Evolutionary conservation across 495 filamentous ascomycete genomes (phyloP).

Genomic region (Talaromyces nanjingensis): DNA sequence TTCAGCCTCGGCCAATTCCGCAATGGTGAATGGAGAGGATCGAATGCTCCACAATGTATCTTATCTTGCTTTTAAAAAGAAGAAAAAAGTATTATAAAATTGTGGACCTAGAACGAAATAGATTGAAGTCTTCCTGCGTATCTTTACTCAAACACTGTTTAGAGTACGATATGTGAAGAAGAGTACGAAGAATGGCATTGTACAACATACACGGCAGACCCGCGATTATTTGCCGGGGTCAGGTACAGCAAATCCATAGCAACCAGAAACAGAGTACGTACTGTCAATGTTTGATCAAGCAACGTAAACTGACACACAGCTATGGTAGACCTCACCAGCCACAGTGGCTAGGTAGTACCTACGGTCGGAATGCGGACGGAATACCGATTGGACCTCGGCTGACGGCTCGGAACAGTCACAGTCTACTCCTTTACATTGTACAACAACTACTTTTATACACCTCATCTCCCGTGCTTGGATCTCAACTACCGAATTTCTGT

Average conservation of each 20-base stretch:
- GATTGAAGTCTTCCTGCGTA: not conserved
- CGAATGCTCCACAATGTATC: not conserved
- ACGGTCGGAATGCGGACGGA: not conserved
- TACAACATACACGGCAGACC: not conserved
- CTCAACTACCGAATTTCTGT: not conserved
- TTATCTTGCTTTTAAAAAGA: not conserved
- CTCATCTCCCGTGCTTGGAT: not conserved
- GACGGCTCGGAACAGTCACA: not conserved
- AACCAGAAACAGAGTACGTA: no score
- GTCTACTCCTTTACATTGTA: not conserved
- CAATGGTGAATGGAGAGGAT: not conserved
- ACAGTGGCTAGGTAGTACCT: not conserved
- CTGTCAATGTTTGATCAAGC: no score
- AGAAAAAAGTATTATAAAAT: not conserved
- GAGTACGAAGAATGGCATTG: not conserved
- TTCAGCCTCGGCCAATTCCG: constrained; percentile 1
- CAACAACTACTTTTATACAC: not conserved
- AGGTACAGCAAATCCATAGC: not conserved
- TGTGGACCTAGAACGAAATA: not conserved
- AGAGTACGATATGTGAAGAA: not conserved
- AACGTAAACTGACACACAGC: not conserved
- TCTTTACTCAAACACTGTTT: not conserved
- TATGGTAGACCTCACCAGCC: not conserved
- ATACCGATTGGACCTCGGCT: not conserved
- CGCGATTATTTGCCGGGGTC: not conserved